Evolutionary conservation across 352 stramenopile genomes (phyloP), one percentile per base, ranked within the genome.

Genomic region (Phytophthora multivora): DNA sequence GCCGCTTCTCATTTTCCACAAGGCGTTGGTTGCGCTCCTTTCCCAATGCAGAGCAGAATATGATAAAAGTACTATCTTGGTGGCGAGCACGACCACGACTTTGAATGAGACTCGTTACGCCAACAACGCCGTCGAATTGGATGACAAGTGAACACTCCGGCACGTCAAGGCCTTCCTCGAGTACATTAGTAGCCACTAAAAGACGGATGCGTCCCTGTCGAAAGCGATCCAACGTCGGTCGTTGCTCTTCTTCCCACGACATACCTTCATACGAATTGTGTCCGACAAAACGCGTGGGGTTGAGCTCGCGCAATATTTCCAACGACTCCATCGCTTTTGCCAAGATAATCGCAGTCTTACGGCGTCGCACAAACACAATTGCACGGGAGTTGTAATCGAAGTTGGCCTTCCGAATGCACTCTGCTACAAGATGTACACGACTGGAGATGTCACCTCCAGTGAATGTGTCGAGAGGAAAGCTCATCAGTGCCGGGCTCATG

Each of bases 191-290:
- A 12, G 85, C 85, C 13, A 93, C 80, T 25, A 93, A 67, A 45
- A 91, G 69, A 8, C 83, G 72, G 35, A 91, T 91, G 4, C 75
- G 60, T 5, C 83, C 85, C 40, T 86, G 76, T 3, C 83, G 75
- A 63, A 93, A 93, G 3, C 70, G 66, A 12, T 90, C 71, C 5
- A 93, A 71, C 16, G 80, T 92, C 2, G 81, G 83, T 16, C 83
- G 78, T 26, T 94, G 85, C 61, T 94, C 83, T 11, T 89, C 69
- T 58, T 94, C 81, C 81, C 83, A 92, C 2, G 66, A 83, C 85
- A 94, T 94, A 9, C 85, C 83, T 63, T 92, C 81, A 48, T 82
- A 94, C 1, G 79, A 89, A 42, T 90, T 91, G 51, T 94, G 85
- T 3, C 85, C 85, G 21, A 94, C 79, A 64, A 94, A 92, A 10